phyloP scores from a whole-genome alignment of 2,329 filamentous ascomycete species.

The Penicillium palitans region DNA sequence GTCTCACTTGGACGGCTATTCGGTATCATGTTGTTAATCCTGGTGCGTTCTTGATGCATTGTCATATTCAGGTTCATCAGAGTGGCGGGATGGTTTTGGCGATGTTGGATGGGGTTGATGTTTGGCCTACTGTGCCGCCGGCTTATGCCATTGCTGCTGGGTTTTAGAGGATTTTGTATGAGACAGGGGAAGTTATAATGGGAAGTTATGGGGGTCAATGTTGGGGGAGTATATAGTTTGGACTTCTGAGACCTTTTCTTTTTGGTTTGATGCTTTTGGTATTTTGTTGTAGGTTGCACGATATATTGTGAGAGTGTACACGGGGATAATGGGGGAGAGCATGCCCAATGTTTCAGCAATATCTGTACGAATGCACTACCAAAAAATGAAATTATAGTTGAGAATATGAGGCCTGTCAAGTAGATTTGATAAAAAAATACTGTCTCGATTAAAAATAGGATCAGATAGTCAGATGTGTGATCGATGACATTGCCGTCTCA shows the following conservation, averaged over 20 bases:
- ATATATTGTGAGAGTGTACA: not conserved
- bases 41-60: slow-evolving; percentile 54
- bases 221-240: not conserved
- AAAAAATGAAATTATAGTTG: not conserved
- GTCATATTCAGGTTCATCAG: slow-evolving; percentile 54
- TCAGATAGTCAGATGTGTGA: not conserved
- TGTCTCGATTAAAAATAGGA: not conserved
- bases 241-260: not conserved
- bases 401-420: not conserved
- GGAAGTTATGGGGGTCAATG: not conserved
- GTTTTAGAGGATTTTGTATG: slow-evolving; percentile 3
- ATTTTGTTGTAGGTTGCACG: not conserved
- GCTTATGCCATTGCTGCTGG: slow-evolving; percentile 20
- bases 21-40: slow-evolving; percentile 52
- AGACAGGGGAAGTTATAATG: not conserved
- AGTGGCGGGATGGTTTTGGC: slow-evolving; percentile 53
- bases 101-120: slow-evolving; percentile 52
- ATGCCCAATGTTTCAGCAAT: not conserved
- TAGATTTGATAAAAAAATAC: not conserved
- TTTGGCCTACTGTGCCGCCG: slow-evolving; percentile 35
- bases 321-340: not conserved
- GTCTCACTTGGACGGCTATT: slow-evolving; percentile 45
- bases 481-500: not conserved
- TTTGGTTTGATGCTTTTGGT: not conserved
- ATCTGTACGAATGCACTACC: not conserved